Evolutionary conservation across 1,284 basidiomycete genomes (phyloP).

Genomic region (Ceraceosorus guamensis): DNA sequence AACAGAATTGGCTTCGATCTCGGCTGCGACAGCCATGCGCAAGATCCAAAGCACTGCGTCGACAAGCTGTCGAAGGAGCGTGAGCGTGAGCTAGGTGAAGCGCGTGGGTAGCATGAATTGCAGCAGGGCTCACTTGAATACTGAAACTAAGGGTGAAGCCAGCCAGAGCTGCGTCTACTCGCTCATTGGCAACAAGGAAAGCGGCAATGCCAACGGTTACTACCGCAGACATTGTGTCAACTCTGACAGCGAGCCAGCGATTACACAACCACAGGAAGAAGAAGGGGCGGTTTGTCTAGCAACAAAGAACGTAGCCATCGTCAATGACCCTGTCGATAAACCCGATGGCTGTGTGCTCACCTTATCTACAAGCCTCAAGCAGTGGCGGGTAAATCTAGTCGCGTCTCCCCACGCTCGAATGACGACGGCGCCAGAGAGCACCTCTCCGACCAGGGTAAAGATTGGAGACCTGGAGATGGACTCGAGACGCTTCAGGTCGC

Average conservation of each 20-base stretch:
- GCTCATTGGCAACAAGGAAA: conserved; percentile 54
- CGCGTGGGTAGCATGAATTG: too few relatives aligned
- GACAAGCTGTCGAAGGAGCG: conserved; percentile 50
- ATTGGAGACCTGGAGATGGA: conserved; percentile 45
- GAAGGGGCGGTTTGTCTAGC: conserved; percentile 47
- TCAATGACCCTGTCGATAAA: too few relatives aligned
- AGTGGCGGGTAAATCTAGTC: conserved; percentile 59
- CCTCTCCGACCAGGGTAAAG: conserved; percentile 53
- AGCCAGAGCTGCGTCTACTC: conserved; percentile 42
- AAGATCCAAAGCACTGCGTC: conserved; percentile 56
- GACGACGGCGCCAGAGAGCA: conserved; percentile 69
- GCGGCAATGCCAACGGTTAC: conserved; percentile 46
- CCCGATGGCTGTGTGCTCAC: too few relatives aligned
- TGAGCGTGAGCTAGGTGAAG: too few relatives aligned
- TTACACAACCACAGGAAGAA: conserved; percentile 57
- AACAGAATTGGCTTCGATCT: conserved; percentile 49
- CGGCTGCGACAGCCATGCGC: conserved; percentile 40
- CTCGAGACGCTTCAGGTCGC: conserved; percentile 47
- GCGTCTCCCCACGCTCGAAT: conserved; percentile 83
- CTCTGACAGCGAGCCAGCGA: conserved; percentile 48
- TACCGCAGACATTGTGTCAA: conserved; percentile 40
- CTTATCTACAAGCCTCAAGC: conserved; percentile 50
- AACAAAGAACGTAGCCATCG: too few relatives aligned
- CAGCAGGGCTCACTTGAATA: conserved; percentile 14
- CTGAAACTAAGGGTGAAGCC: conserved; percentile 42